A percentile compares a stretch with the other conserved stretches of the same genome.
Conservation (phyloP, 2,329 filamentous ascomycete species). For the Colletotrichum lentis region DNA sequence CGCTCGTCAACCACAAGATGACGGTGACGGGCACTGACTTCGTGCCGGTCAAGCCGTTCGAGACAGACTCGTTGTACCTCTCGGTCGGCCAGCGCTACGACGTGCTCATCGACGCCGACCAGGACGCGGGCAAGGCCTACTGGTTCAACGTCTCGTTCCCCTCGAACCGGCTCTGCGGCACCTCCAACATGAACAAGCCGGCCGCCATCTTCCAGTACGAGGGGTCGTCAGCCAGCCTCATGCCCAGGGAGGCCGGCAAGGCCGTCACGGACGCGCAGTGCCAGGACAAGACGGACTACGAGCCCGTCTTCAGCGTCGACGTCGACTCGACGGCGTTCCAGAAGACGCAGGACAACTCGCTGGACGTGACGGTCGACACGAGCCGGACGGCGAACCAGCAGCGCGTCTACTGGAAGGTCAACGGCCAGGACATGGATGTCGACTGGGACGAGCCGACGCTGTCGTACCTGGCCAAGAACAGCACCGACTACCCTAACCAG, state of each 20-base stretch:
- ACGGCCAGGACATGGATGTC: conserved; percentile 47
- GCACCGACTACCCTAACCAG: conserved; percentile 16
- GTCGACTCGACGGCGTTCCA: conserved; percentile 43
- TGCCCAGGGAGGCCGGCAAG: conserved; percentile 46
- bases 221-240: conserved; percentile 42
- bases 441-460: conserved; percentile 54
- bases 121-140: conserved; percentile 41
- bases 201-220: conserved; percentile 53
- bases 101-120: conserved; percentile 49
- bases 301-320: conserved; percentile 43
- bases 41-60: conserved; percentile 68
- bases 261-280: conserved; percentile 40
- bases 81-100: conserved; percentile 62
- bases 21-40: conserved; percentile 73
- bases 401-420: conserved; percentile 47
- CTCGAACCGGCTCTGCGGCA: conserved; percentile 46
- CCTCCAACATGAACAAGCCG: conserved; percentile 45
- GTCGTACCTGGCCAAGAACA: conserved; percentile 38
- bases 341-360: conserved; percentile 40
- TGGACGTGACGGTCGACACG: conserved; percentile 41
- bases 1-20: conserved; percentile 67
- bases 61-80: conserved; percentile 68
- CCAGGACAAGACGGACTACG: conserved; percentile 39
- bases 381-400: conserved; percentile 39
- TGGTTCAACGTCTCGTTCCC: conserved; percentile 51